Conservation (phyloP, 2,329 filamentous ascomycete species). For the Zymoseptoria tritici region DNA sequence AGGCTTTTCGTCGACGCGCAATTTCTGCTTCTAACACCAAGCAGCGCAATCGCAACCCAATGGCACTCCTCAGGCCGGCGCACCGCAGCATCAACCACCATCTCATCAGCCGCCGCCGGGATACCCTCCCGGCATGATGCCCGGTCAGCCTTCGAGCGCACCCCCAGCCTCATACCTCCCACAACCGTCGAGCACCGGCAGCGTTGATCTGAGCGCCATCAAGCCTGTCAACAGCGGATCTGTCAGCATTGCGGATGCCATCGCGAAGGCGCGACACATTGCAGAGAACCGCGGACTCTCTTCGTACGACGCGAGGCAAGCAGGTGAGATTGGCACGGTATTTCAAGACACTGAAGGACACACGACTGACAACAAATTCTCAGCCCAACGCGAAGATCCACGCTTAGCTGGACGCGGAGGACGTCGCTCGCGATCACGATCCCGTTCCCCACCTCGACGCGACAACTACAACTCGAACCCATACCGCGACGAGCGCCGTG, state of each 20-base stretch:
- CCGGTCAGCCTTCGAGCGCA: conserved; percentile 31
- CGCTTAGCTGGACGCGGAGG: conserved; percentile 52
- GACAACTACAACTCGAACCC: conserved; percentile 62
- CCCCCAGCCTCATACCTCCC: conserved; percentile 43
- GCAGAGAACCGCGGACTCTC: conserved; percentile 68
- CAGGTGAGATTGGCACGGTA: not conserved
- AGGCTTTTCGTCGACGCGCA: conserved; percentile 1
- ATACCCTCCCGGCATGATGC: conserved; percentile 32
- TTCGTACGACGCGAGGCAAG: conserved; percentile 37
- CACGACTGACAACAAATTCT: not conserved
- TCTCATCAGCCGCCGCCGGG: conserved; percentile 34
- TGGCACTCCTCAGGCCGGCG: conserved; percentile 30
- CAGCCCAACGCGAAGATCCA: conserved; percentile 34
- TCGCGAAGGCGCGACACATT: conserved; percentile 76
- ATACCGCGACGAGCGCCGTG: conserved; percentile 77
- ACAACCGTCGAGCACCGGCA: conserved; percentile 65
- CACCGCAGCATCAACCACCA: conserved; percentile 39
- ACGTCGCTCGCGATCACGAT: conserved; percentile 55
- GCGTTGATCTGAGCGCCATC: conserved; percentile 70
- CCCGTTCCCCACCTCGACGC: conserved; percentile 60
- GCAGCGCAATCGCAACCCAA: conserved; percentile 41
- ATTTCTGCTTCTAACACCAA: conserved; percentile 3
- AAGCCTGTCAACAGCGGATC: conserved; percentile 73
- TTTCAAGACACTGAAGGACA: not conserved
- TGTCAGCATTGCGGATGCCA: conserved; percentile 74